phyloP scores from a whole-genome alignment of 768 basidiomycete genomes.

The Boletus edulis region DNA sequence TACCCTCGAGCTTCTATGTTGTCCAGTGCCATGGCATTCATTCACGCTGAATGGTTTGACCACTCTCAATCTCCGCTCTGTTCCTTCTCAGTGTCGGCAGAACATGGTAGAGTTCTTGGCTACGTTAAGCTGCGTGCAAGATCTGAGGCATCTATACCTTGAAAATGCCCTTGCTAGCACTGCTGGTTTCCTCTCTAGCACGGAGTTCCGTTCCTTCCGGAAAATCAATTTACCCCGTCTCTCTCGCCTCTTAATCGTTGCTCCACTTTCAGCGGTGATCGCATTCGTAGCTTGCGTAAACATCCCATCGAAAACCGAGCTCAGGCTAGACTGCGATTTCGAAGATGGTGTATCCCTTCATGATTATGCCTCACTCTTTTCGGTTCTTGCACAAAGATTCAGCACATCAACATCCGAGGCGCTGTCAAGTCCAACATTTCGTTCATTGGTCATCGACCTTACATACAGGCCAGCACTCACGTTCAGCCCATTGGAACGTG shows the following conservation, averaged over 20 bases:
- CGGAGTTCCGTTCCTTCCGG: not conserved
- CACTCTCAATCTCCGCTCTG: not conserved
- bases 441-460: not conserved
- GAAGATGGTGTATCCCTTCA: not conserved
- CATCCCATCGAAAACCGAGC: not conserved
- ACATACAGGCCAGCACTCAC: no score
- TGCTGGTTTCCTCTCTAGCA: no score
- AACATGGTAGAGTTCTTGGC: conserved; percentile 29
- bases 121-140: conserved; percentile 33
- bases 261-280: no score
- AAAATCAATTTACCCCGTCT: not conserved
- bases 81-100: conserved; percentile 16
- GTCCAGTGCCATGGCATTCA: not conserved
- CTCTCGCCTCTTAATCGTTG: no score
- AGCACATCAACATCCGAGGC: not conserved
- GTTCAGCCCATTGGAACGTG: not conserved
- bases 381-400: not conserved
- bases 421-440: not conserved
- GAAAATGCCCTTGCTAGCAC: conserved; percentile 27
- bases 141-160: conserved; percentile 34
- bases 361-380: not conserved
- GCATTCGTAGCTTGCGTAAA: no score
- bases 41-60: not conserved
- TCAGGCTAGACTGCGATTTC: not conserved
- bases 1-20: not conserved